A percentile compares a stretch with the other conserved stretches of the same genome.
These are phyloP conservation scores for Mortierella sp. DNA, from an alignment of 371 early-diverging fungal genomes.

Conservation along the genomic window DNA sequence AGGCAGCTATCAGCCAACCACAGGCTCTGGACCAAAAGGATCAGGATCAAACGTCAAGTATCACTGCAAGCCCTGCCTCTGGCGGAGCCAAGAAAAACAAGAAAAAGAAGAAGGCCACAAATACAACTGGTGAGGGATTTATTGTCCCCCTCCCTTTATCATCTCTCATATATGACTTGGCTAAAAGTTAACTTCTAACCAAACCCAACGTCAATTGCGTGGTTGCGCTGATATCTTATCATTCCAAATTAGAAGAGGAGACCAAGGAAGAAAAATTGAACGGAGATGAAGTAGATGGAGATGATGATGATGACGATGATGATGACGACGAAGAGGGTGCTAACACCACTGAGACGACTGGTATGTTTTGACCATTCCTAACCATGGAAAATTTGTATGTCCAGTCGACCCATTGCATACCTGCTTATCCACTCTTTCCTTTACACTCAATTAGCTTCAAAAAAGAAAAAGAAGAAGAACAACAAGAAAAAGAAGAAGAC, in stretches of 20 bases:
- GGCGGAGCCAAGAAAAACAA: conserved; percentile 44
- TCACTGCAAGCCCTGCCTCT: conserved; percentile 15
- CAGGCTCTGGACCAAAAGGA: conserved; percentile 20
- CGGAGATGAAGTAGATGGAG: conserved; percentile 25
- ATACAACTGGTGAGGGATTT: conserved; percentile 25
- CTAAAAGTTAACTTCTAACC: neutral
- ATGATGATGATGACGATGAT: conserved; percentile 47
- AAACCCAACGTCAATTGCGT: too few relatives aligned
- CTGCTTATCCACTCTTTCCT: neutral
- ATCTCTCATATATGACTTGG: neutral
- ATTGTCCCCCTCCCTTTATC: conserved; percentile 1
- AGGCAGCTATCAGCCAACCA: conserved; percentile 10
- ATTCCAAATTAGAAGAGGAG: conserved; percentile 17
- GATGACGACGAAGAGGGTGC: conserved; percentile 35
- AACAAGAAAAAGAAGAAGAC: conserved; percentile 75
- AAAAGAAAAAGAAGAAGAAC: conserved; percentile 79
- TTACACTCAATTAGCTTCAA: conserved; percentile 25
- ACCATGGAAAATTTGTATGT: neutral
- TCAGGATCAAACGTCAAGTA: conserved; percentile 5
- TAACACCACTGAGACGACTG: conserved; percentile 23
- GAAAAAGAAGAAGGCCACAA: conserved; percentile 46
- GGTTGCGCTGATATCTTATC: neutral
- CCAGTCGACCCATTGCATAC: neutral
- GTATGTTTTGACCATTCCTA: conserved; percentile 4
- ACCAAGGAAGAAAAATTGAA: conserved; percentile 42